A percentile compares a stretch with the other conserved stretches of the same genome.
Evolutionary conservation across 805 yeast genomes (phyloP).

Genomic region (Ascoidea asiatica): DNA sequence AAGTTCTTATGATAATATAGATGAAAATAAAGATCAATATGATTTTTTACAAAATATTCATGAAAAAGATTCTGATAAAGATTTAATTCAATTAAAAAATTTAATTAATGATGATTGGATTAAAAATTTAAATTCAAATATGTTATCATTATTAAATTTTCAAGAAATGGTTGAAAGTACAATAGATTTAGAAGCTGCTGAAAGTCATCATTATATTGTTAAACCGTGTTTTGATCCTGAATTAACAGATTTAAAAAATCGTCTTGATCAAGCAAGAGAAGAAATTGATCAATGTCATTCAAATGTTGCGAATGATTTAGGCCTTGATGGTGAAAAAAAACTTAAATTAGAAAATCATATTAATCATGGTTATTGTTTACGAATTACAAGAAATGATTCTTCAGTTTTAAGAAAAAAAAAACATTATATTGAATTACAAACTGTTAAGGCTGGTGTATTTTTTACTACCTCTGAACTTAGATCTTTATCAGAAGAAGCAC

Average conservation of each 20-base stretch:
- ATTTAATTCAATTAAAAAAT: slow-evolving; percentile 14
- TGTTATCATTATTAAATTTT: slow-evolving; percentile 44
- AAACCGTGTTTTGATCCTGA: slow-evolving; percentile 84
- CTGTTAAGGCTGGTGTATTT: slow-evolving; percentile 90
- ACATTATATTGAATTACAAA: slow-evolving; percentile 62
- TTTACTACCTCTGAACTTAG: slow-evolving; percentile 66
- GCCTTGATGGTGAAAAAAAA: slow-evolving; percentile 76
- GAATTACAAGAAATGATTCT: slow-evolving; percentile 86
- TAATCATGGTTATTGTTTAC: slow-evolving; percentile 87
- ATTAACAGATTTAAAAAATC: slow-evolving; percentile 42
- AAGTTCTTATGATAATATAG: slow-evolving; percentile 24
- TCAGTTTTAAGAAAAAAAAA: slow-evolving; percentile 51
- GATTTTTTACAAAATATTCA: slow-evolving; percentile 5
- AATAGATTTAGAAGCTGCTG: slow-evolving; percentile 73
- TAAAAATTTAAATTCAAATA: slow-evolving; percentile 34
- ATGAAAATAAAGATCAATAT: slow-evolving; percentile 10
- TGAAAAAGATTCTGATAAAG: slow-evolving; percentile 13
- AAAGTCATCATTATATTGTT: slow-evolving; percentile 71
- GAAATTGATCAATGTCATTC: slow-evolving; percentile 49
- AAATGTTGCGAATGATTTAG: slow-evolving; percentile 58
- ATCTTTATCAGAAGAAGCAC: slow-evolving; percentile 43
- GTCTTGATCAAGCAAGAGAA: slow-evolving; percentile 38
- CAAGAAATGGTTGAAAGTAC: slow-evolving; percentile 88
- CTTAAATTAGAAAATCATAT: slow-evolving; percentile 81
- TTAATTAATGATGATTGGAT: slow-evolving; percentile 43